Conservation (phyloP, 768 basidiomycete species). For the Lentinula guzmanii region DNA sequence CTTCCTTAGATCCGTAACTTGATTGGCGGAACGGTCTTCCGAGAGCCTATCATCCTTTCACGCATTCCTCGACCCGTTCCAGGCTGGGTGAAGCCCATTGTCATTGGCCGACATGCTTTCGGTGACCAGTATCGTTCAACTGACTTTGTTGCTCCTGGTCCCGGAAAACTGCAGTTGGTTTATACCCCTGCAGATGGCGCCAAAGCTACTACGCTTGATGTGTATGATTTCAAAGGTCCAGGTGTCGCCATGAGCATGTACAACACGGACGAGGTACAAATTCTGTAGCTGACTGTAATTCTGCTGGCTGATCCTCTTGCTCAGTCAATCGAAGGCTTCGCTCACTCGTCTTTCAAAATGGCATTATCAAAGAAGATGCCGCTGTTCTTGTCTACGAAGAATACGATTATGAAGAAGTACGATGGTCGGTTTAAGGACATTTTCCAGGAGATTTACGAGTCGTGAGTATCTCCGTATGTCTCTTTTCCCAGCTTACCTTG, state of each 20-base stretch:
- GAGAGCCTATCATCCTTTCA: slow-evolving; percentile 92
- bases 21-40: slow-evolving; percentile 96
- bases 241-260: slow-evolving; percentile 98
- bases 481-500: not conserved
- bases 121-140: slow-evolving; percentile 98
- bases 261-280: slow-evolving; percentile 84
- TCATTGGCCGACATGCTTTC: slow-evolving; percentile 95
- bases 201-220: slow-evolving; percentile 62
- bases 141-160: slow-evolving; percentile 85
- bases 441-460: slow-evolving; percentile 94
- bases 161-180: slow-evolving; percentile 90
- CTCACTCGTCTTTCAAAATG: slow-evolving; percentile 98
- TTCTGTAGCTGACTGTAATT: not conserved
- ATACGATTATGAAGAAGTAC: slow-evolving; percentile 95
- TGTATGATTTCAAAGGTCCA: slow-evolving; percentile 89
- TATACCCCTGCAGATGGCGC: slow-evolving; percentile 80
- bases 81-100: slow-evolving; percentile 95
- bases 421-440: slow-evolving; percentile 99
- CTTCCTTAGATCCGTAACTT: slow-evolving; percentile 83
- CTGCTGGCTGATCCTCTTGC: not conserved
- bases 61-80: slow-evolving; percentile 92
- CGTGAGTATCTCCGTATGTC: slow-evolving; percentile 20
- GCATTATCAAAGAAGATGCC: slow-evolving; percentile 74
- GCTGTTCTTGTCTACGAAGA: slow-evolving; percentile 97
- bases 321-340: slow-evolving; percentile 90